Base-by-base conservation (phyloP, 352 stramenopile species). In the Globisporangium cylindrosporum region DNA sequence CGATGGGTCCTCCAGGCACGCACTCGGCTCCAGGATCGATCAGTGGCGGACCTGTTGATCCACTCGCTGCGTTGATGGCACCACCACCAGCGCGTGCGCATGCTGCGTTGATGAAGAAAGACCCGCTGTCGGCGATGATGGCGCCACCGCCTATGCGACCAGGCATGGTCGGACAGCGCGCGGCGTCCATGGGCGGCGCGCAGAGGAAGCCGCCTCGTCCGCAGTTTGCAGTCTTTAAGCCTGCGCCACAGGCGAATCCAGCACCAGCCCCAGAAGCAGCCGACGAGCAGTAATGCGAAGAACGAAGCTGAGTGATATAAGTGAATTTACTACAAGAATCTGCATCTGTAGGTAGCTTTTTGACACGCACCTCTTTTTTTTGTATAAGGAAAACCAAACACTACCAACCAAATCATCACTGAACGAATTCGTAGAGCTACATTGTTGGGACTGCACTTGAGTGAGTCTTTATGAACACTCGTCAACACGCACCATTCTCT, bases 141-240 rank as follows among this genome's bases (percentile, higher is more conserved):
- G 88, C 88, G 34, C 89, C 89, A 15, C 83, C 81, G 10, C 83
- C 81, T 20, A 74, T 81, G 48, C 82, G 78, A 51, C 60, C 75
- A 22, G 70, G 77, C 22, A 59, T 80, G 57, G 82, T 85, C 29
- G 74, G 76, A 14, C 69, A 71, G 55, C 80, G 79, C 12, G 48
- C 66, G 1, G 67, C 66, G 34, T 78, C 79, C 4, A 77, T 72
- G 24, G 66, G 68, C 0, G 66, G 68, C 0, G 66, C 67, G 24
- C 72, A 81, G 61, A 74, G 78, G 14, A 86, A 84, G 46, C 82
- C 88, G 7, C 81, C 85, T 4, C 89, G 88, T 49, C 89, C 88
- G 24, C 88, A 95, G 72, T 96, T 93, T 71, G 86, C 86, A 24
- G 88, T 96, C 51, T 96, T 96, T 72, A 96, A 96, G 71, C 89